Evolutionary conservation across 2,329 filamentous ascomycete species (phyloP).

Genomic region (Epicoccum sorghinum): DNA sequence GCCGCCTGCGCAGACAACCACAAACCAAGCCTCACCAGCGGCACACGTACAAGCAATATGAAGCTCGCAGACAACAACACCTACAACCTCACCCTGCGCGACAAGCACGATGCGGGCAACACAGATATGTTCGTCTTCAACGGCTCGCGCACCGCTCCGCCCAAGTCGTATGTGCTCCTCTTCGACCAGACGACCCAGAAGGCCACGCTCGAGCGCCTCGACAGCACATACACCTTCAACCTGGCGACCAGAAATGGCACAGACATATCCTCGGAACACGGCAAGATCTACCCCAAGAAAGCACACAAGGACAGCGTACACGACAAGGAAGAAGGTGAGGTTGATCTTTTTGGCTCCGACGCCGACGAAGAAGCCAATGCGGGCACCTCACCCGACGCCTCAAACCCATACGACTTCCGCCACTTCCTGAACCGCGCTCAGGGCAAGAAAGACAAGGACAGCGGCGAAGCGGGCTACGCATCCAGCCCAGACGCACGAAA

Average conservation of each 20-base stretch:
- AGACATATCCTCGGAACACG: slow-evolving; percentile 69
- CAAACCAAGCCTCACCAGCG: slow-evolving; percentile 47
- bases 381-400: slow-evolving; percentile 46
- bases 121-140: slow-evolving; percentile 49
- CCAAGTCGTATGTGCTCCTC: slow-evolving; percentile 62
- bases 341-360: slow-evolving; percentile 38
- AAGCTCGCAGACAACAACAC: slow-evolving; percentile 30
- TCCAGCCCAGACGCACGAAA: slow-evolving; percentile 36
- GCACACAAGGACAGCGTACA: slow-evolving; percentile 28
- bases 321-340: slow-evolving; percentile 33
- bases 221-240: slow-evolving; percentile 88
- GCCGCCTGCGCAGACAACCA: slow-evolving; percentile 49
- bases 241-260: slow-evolving; percentile 71
- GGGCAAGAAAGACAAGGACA: slow-evolving; percentile 37
- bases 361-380: slow-evolving; percentile 32
- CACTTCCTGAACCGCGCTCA: slow-evolving; percentile 49
- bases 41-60: slow-evolving; percentile 37
- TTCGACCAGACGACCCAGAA: slow-evolving; percentile 76
- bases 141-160: slow-evolving; percentile 42
- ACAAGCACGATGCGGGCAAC: slow-evolving; percentile 32
- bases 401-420: slow-evolving; percentile 58
- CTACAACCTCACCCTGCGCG: slow-evolving; percentile 40
- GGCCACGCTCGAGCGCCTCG: slow-evolving; percentile 81
- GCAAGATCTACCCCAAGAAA: slow-evolving; percentile 62
- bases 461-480: slow-evolving; percentile 37